A percentile compares a stretch with the other conserved stretches of the same genome.
phyloP scores from a whole-genome alignment of 768 basidiomycete species.

The Pisolithus tinctorius region DNA sequence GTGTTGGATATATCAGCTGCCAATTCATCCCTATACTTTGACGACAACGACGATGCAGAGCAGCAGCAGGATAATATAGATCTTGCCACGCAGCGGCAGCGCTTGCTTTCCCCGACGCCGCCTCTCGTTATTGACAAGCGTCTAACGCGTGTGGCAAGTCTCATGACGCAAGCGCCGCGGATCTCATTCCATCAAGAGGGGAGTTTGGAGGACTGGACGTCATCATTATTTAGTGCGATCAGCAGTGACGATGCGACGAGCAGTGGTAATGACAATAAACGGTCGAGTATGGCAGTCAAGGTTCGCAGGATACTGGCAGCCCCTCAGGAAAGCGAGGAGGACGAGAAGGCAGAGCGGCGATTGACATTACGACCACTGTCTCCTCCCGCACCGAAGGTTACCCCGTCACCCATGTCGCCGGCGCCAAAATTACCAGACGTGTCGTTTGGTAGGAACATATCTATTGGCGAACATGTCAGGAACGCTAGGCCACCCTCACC shows the following conservation, averaged over 20 bases:
- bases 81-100: constrained; percentile 1
- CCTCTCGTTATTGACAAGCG: constrained; percentile 27
- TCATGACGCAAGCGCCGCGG: constrained; percentile 39
- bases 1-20: constrained; percentile 21
- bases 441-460: constrained; percentile 15
- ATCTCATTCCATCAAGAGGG: constrained; percentile 46
- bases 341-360: constrained; percentile 11
- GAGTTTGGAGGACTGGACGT: constrained; percentile 49
- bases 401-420: constrained; percentile 2
- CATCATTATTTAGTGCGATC: constrained; percentile 47
- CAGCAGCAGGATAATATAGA: constrained; percentile 2
- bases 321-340: not conserved
- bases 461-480: constrained; percentile 10
- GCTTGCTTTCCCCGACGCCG: constrained; percentile 17
- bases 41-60: constrained; percentile 1
- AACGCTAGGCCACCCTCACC: constrained; percentile 2
- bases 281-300: constrained; percentile 5
- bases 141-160: constrained; percentile 3
- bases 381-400: not conserved
- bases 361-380: constrained; percentile 12
- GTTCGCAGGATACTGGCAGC: constrained; percentile 6
- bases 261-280: not conserved
- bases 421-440: constrained; percentile 9
- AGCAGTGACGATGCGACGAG: constrained; percentile 16
- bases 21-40: constrained; percentile 13